Percentiles rank a stretch among this genome's conserved stretches.
Evolutionary conservation across 2,329 filamentous ascomycete genomes (phyloP).

Genomic region (Pseudophaeomoniella oleicola): DNA sequence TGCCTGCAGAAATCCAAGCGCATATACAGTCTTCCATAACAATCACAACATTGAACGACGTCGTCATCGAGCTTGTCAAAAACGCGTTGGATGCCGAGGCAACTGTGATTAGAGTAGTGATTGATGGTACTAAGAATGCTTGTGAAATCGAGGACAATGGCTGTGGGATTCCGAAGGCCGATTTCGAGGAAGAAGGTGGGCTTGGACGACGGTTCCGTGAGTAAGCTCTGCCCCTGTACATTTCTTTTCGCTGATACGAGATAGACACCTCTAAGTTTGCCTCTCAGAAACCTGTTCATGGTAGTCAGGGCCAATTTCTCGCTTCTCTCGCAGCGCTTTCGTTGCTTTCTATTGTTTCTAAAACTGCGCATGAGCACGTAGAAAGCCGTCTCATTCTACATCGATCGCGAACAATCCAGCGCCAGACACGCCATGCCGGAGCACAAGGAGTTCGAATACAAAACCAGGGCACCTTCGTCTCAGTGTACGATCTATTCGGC

Average conservation of each 20-base stretch:
- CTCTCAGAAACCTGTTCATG: slow-evolving; percentile 36
- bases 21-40: slow-evolving; percentile 76
- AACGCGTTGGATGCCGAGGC: slow-evolving; percentile 77
- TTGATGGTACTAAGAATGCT: slow-evolving; percentile 62
- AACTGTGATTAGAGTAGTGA: slow-evolving; percentile 49
- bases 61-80: slow-evolving; percentile 56
- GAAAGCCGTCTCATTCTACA: slow-evolving; percentile 56
- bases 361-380: slow-evolving; percentile 16
- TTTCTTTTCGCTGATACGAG: slow-evolving; percentile 7
- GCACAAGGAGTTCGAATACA: slow-evolving; percentile 42
- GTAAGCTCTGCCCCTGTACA: slow-evolving; percentile 16
- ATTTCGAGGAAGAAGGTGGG: slow-evolving; percentile 58
- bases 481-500: slow-evolving; percentile 71
- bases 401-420: slow-evolving; percentile 49
- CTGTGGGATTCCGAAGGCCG: slow-evolving; percentile 53
- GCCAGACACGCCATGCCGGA: slow-evolving; percentile 45
- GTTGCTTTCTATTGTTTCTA: slow-evolving; percentile 59
- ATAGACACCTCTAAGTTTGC: slow-evolving; percentile 67
- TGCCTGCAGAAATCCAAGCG: slow-evolving; percentile 56
- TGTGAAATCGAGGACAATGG: slow-evolving; percentile 81
- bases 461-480: slow-evolving; percentile 59
- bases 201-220: slow-evolving; percentile 60
- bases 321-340: slow-evolving; percentile 64
- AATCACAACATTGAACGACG: slow-evolving; percentile 60
- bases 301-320: slow-evolving; percentile 60